These are phyloP conservation scores for Mortierella sp. DNA, from an alignment of 371 early-diverging fungal genomes.

Conservation along the genomic window DNA sequence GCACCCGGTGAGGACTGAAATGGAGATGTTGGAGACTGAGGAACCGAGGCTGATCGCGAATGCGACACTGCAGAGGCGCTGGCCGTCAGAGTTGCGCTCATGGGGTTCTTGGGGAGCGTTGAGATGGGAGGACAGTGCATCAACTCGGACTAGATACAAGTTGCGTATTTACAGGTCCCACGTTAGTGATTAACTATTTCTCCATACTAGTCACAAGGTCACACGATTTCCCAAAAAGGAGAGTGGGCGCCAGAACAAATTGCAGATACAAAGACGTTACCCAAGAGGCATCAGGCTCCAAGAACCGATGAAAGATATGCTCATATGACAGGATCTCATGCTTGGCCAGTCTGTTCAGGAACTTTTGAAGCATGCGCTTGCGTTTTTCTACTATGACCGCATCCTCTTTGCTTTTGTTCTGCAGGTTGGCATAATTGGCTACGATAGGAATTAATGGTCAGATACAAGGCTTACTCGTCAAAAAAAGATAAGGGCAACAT, in stretches of 20 bases:
- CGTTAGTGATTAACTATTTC: no score
- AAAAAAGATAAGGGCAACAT: not conserved
- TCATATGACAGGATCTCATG: slow-evolving; percentile 89
- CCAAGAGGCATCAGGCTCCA: slow-evolving; percentile 76
- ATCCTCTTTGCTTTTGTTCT: slow-evolving; percentile 90
- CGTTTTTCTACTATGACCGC: slow-evolving; percentile 85
- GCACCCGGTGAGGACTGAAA: slow-evolving; percentile 56
- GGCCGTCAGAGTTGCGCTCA: slow-evolving; percentile 55
- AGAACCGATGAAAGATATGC: slow-evolving; percentile 91
- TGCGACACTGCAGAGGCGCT: slow-evolving; percentile 41
- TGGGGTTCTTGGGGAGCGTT: slow-evolving; percentile 74
- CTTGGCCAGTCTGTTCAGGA: slow-evolving; percentile 83
- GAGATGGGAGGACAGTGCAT: slow-evolving; percentile 73
- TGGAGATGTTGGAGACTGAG: not conserved
- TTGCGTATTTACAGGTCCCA: not conserved
- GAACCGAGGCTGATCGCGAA: slow-evolving; percentile 33
- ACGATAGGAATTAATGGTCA: slow-evolving; percentile 7
- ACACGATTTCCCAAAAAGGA: not conserved
- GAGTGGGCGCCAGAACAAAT: not conserved
- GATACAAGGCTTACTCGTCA: no score
- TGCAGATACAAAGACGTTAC: slow-evolving; percentile 45
- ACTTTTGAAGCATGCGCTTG: slow-evolving; percentile 90
- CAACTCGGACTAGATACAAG: slow-evolving; percentile 74
- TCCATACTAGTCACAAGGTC: not conserved
- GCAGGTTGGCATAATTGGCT: slow-evolving; percentile 89